A percentile compares a stretch with the other conserved stretches of the same genome.
Evolutionary conservation across 352 stramenopile genomes (phyloP).

Genomic region (Albugo candida): DNA sequence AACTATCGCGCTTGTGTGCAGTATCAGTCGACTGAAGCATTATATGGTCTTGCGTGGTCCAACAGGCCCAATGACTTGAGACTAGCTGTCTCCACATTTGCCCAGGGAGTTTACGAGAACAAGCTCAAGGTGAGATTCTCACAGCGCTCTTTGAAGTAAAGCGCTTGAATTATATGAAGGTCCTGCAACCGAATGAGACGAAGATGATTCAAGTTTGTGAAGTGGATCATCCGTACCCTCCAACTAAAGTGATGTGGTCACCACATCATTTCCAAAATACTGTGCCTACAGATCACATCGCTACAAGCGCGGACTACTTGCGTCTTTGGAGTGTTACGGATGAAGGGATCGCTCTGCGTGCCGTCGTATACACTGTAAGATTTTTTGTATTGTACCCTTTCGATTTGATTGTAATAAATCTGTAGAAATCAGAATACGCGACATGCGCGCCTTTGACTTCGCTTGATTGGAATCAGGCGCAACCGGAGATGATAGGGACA

Average conservation of each 20-base stretch:
- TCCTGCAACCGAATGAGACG: slow-evolving; percentile 33
- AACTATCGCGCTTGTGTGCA: slow-evolving; percentile 34
- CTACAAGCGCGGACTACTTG: slow-evolving; percentile 70
- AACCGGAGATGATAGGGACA: slow-evolving; percentile 91
- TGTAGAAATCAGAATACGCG: slow-evolving; percentile 57
- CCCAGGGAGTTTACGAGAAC: slow-evolving; percentile 70
- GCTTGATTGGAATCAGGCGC: slow-evolving; percentile 96
- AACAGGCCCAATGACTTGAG: slow-evolving; percentile 35
- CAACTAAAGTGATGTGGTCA: slow-evolving; percentile 79
- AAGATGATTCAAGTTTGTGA: slow-evolving; percentile 36
- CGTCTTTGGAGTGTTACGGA: slow-evolving; percentile 58
- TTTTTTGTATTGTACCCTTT: not conserved
- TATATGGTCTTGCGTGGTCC: slow-evolving; percentile 65
- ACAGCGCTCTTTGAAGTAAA: not conserved
- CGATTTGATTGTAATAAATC: not conserved
- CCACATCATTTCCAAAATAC: slow-evolving; percentile 10
- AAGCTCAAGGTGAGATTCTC: slow-evolving; percentile 49
- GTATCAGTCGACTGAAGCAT: slow-evolving; percentile 32
- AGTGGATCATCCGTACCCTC: slow-evolving; percentile 72
- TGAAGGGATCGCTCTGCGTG: slow-evolving; percentile 49
- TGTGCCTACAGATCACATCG: slow-evolving; percentile 41
- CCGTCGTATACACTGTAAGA: slow-evolving; percentile 47
- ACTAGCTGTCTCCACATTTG: slow-evolving; percentile 58
- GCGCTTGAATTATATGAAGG: slow-evolving; percentile 10
- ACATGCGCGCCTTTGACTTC: slow-evolving; percentile 94